Base-by-base conservation (phyloP, 2,329 filamentous ascomycete species). In the Lomentospora prolificans region DNA sequence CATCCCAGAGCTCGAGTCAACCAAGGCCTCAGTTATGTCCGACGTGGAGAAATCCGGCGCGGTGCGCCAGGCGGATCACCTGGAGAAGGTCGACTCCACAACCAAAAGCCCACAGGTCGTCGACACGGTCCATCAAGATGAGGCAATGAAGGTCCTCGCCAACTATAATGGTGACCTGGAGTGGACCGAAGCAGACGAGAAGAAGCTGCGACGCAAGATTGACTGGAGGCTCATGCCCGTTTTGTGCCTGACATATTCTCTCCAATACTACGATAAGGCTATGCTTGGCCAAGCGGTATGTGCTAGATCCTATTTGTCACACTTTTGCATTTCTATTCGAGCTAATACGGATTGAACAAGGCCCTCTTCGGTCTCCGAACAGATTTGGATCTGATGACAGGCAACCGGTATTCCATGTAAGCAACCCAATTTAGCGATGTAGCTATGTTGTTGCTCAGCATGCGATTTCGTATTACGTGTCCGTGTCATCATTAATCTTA, bases 241-340 rank as follows among this genome's bases (percentile, higher is more conserved):
- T 7, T 57, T 63, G 4, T 64, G 61, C 36, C 36, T 63, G 33
- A 63, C 61, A 1, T 63, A 61, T 55, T 60, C 58, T 3, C 60
- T 63, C 4, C 60, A 61, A 46, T 58, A 58, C 6, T 60, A 61
- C 36, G 60, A 61, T 51, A 77, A 79, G 61, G 75, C 76, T 2
- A 79, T 80, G 72, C 63, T 81, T 14, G 74, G 71, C 1, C 76
- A 80, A 60, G 78, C 78, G 48, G 75, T 75, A 62, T 57, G 65
- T 61, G n/a, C n/a, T n/a, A n/a, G n/a, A n/a, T n/a, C n/a, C n/a
- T n/a, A n/a, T n/a, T n/a, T n/a, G n/a, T n/a, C n/a, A n/a, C n/a
- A n/a, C n/a, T 33, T 33, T 33, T 33, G 30, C 12, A n/a, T n/a
- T n/a, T n/a, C n/a, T n/a, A n/a, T n/a, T n/a, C n/a, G n/a, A n/a